Conservation (phyloP, 2,329 filamentous ascomycete species). For the Fusarium irregulare region DNA sequence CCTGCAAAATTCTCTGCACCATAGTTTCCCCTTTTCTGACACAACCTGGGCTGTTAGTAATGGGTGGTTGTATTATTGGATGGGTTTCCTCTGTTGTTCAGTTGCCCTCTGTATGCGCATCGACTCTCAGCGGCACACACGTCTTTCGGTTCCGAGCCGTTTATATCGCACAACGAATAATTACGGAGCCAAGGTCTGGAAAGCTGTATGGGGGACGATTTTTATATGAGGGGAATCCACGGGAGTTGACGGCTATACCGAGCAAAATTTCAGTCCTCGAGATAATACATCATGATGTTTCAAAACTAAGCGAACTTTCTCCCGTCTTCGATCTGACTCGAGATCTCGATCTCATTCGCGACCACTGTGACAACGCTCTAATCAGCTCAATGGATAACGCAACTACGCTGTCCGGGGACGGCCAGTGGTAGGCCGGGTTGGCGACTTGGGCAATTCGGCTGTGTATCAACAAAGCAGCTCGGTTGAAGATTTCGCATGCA, state of each 20-base stretch:
- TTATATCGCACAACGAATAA: conserved; percentile 35
- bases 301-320: conserved; percentile 34
- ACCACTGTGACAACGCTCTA: neutral
- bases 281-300: conserved; percentile 55
- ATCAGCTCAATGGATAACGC: neutral
- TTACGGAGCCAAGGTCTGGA: conserved; percentile 37
- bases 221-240: conserved; percentile 40
- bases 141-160: conserved; percentile 33
- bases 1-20: conserved; percentile 51
- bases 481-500: neutral
- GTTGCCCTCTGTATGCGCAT: conserved; percentile 44
- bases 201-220: conserved; percentile 37
- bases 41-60: conserved; percentile 48
- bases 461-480: neutral
- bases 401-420: neutral
- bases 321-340: neutral
- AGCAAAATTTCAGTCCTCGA: conserved; percentile 50
- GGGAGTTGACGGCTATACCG: conserved; percentile 51
- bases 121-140: conserved; percentile 29
- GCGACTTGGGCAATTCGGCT: neutral
- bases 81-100: conserved; percentile 48
- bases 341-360: neutral
- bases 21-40: conserved; percentile 49
- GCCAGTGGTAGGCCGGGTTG: neutral
- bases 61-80: conserved; percentile 53